phyloP scores from a whole-genome alignment of 2,329 filamentous ascomycete genomes.

The Apiospora phragmitis region DNA sequence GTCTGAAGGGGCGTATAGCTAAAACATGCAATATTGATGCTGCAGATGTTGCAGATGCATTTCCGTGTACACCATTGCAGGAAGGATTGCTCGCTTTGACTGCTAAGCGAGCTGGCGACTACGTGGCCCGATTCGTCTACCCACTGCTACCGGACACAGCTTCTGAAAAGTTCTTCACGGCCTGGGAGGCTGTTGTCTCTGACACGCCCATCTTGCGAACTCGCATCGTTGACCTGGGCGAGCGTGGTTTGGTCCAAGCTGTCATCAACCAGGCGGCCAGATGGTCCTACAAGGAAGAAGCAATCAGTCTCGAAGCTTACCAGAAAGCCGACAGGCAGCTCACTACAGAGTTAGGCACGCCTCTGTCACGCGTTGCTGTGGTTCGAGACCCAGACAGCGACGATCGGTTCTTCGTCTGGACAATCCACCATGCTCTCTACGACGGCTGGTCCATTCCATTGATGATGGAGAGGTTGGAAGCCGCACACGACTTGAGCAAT shows the following conservation, averaged over 20 bases:
- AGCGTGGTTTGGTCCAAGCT: too few relatives aligned
- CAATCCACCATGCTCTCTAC: slow-evolving; percentile 12
- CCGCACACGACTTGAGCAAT: too few relatives aligned
- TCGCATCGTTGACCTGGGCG: neutral
- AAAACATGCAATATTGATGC: too few relatives aligned
- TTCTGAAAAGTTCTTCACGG: neutral
- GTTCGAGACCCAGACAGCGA: too few relatives aligned
- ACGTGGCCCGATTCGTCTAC: slow-evolving; percentile 22
- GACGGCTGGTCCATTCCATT: neutral
- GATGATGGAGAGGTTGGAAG: neutral
- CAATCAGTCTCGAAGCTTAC: too few relatives aligned
- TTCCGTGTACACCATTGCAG: slow-evolving; percentile 29
- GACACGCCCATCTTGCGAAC: neutral
- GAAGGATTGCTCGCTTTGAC: slow-evolving; percentile 30
- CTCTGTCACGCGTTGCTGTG: too few relatives aligned
- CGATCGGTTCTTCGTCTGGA: slow-evolving; percentile 10
- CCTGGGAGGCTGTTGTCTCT: neutral
- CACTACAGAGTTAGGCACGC: too few relatives aligned
- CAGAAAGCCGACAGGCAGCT: neutral
- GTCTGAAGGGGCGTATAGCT: too few relatives aligned
- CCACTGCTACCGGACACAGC: neutral
- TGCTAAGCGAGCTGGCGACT: slow-evolving; percentile 23
- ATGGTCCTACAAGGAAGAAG: too few relatives aligned
- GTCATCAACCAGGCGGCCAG: too few relatives aligned
- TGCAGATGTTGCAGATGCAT: neutral